Conservation (phyloP, 2,329 filamentous ascomycete genomes). For the Alternaria sp. region DNA sequence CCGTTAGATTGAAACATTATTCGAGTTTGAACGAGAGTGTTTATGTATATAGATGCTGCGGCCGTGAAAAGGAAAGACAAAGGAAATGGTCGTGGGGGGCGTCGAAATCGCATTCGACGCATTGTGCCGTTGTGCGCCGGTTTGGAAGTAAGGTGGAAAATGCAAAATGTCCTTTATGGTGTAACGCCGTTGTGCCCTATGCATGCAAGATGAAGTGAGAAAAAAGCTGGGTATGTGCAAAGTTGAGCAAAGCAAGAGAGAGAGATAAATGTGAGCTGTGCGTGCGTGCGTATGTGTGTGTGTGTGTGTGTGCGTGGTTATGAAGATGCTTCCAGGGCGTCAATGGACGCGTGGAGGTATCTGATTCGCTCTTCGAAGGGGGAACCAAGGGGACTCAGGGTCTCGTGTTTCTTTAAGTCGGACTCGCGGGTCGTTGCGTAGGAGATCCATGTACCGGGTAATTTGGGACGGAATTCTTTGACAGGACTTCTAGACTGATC, state of each 20-base stretch:
- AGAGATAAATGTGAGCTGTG: background rate
- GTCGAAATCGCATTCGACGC: conserved; percentile 45
- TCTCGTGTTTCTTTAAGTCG: conserved; percentile 4
- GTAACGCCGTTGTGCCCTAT: conserved; percentile 4
- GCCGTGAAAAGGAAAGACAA: conserved; percentile 26
- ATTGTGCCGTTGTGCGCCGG: conserved; percentile 35
- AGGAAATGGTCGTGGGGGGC: conserved; percentile 40
- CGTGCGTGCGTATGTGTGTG: background rate
- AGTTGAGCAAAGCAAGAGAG: conserved; percentile 5
- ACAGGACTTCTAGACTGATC: conserved; percentile 4
- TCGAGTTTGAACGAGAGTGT: background rate
- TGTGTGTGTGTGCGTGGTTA: conserved; percentile 9
- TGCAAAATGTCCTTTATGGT: conserved; percentile 4
- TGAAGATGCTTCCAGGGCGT: conserved; percentile 22
- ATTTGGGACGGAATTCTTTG: conserved; percentile 13
- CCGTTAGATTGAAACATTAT: too few species aligned
- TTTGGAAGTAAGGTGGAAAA: background rate
- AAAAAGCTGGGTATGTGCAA: conserved; percentile 19
- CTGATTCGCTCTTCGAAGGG: conserved; percentile 37
- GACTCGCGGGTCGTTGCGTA: conserved; percentile 5
- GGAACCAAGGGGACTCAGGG: conserved; percentile 34
- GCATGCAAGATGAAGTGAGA: background rate
- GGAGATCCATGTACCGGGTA: conserved; percentile 18
- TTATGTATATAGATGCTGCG: background rate
- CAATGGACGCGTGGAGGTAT: conserved; percentile 31